Conservation (phyloP, 257 asterid genomes). For the Schizonepeta tenuifolia region DNA sequence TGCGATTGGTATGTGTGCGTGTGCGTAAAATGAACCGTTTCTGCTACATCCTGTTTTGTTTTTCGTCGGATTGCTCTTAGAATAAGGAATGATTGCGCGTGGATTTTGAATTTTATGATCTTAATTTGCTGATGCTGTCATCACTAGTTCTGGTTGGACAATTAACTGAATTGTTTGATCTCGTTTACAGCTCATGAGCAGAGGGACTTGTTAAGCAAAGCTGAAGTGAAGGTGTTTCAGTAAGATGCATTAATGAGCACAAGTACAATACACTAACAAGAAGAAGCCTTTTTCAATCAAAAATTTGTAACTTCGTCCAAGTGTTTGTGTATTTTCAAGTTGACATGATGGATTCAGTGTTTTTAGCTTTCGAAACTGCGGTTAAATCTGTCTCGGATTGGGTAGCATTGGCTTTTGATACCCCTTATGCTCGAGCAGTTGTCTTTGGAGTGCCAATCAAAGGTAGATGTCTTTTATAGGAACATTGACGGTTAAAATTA, state of each 20-base stretch:
- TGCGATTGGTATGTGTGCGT: too few relatives aligned
- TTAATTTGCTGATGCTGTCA: conserved; percentile 17
- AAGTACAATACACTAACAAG: conserved; percentile 10
- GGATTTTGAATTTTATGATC: too few relatives aligned
- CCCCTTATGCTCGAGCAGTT: conserved; percentile 83
- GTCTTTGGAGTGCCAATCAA: conserved; percentile 90
- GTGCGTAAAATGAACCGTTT: too few relatives aligned
- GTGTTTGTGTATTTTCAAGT: conserved; percentile 27
- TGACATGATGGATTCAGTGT: conserved; percentile 46
- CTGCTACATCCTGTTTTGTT: too few relatives aligned
- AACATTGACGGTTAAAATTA: not conserved
- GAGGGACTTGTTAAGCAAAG: too few relatives aligned
- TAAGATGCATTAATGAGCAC: conserved; percentile 30
- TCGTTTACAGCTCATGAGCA: conserved; percentile 33
- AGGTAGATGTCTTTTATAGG: conserved; percentile 48
- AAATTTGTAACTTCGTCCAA: conserved; percentile 26
- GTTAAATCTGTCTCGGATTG: conserved; percentile 70
- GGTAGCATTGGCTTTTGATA: conserved; percentile 62
- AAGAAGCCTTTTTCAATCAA: conserved; percentile 1
- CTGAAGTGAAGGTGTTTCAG: conserved; percentile 16
- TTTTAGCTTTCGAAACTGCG: conserved; percentile 49
- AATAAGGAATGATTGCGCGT: too few relatives aligned
- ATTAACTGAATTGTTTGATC: conserved; percentile 4
- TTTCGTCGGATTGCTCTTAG: too few relatives aligned
- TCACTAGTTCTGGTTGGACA: conserved; percentile 8